Percentiles rank a stretch among this genome's conserved stretches.
These are phyloP conservation scores for Biscutella laevigata DNA, from an alignment of 441 rosid genomes.

Conservation along the genomic window DNA sequence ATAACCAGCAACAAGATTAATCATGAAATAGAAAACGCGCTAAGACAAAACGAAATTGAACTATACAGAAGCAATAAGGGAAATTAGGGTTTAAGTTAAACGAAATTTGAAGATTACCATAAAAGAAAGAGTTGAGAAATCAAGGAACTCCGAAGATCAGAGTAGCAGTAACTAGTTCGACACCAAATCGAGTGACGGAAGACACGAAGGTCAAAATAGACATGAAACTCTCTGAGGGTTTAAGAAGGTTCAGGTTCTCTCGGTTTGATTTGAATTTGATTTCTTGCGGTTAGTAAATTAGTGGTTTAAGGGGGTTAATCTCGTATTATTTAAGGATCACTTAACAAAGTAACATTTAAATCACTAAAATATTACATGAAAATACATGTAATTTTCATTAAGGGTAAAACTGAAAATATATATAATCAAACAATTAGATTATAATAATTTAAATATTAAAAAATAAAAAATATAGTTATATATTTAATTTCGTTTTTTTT, in stretches of 20 bases:
- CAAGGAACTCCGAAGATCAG: background rate
- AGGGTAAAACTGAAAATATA: too few species aligned
- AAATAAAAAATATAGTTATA: too few species aligned
- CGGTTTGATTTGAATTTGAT: background rate
- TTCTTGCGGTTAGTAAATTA: too few species aligned
- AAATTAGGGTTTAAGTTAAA: background rate
- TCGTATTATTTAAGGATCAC: too few species aligned
- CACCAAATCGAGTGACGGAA: background rate
- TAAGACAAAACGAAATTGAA: background rate
- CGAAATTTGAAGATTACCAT: background rate
- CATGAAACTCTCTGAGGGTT: background rate
- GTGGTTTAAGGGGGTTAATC: too few species aligned
- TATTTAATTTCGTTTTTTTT: too few species aligned
- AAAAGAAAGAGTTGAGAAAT: background rate
- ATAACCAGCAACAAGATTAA: conserved; percentile 1
- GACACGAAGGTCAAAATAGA: background rate
- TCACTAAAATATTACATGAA: too few species aligned
- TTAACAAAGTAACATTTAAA: too few species aligned
- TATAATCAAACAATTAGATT: too few species aligned
- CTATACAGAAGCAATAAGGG: background rate
- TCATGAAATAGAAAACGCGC: background rate
- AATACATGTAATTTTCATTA: too few species aligned
- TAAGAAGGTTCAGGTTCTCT: background rate
- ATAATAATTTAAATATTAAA: too few species aligned
- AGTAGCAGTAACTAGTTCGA: background rate